Evolutionary conservation across 306 rosid species (phyloP).

Genomic region (Malus sylvestris): DNA sequence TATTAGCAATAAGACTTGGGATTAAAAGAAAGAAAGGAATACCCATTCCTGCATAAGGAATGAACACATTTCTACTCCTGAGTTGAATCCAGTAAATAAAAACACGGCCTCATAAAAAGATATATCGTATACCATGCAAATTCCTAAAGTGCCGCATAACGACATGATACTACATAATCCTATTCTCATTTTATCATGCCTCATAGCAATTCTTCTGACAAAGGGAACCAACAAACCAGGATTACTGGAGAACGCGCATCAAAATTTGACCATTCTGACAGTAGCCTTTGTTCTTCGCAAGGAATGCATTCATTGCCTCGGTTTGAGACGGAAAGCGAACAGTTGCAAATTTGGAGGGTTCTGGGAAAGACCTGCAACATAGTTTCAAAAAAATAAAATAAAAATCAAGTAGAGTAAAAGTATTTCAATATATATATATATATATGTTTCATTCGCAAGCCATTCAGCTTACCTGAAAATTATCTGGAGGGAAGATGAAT

Average conservation of each 20-base stretch:
- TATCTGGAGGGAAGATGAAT: slow-evolving; percentile 36
- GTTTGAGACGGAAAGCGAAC: slow-evolving; percentile 43
- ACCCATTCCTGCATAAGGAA: no score
- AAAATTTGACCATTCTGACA: slow-evolving; percentile 49
- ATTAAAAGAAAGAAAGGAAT: no score
- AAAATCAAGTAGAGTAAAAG: slow-evolving; percentile 5
- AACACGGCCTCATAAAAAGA: not conserved
- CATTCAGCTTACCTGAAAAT: slow-evolving; percentile 38
- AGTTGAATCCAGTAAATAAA: no score
- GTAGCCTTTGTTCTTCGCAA: slow-evolving; percentile 53
- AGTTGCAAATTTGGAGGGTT: slow-evolving; percentile 38
- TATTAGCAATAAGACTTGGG: not conserved
- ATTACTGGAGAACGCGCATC: slow-evolving; percentile 62
- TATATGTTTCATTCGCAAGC: not conserved
- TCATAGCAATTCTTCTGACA: not conserved
- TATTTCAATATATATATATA: no score
- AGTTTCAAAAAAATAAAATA: not conserved
- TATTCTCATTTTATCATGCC: slow-evolving; percentile 7
- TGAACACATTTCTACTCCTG: not conserved
- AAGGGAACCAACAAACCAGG: not conserved
- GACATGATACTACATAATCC: slow-evolving; percentile 1
- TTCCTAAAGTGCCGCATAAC: not conserved
- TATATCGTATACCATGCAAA: not conserved
- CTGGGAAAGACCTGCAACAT: slow-evolving; percentile 41
- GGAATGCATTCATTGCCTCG: slow-evolving; percentile 63